Evolutionary conservation across 352 stramenopile genomes (phyloP), one percentile per base, ranked within the genome.

Genomic region (Elongisporangium anandrum): DNA sequence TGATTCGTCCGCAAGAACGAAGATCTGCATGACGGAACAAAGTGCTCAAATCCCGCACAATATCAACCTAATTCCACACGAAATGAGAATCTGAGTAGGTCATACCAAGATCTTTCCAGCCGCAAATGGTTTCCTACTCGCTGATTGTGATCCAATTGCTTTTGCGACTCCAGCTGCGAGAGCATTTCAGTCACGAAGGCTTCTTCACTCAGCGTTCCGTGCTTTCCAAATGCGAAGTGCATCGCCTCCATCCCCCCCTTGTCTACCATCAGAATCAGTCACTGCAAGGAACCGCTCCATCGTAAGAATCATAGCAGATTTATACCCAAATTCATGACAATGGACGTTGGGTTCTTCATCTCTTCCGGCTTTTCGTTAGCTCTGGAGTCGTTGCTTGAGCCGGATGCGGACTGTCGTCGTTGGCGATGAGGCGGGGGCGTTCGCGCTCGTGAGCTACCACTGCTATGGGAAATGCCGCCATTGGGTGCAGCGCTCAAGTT

Each of bases 161-260:
- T 41, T 13, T 70, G 34, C 5, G 63, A 57, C 1, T 76, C 54
- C 16, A 81, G 41, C 1, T 52, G 65, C 0, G 52, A 20, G 2
- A 86, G 54, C 71, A 81, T 75, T 53, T 76, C 64, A 0, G 59
- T 39, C 17, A 75, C 56, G 22, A 88, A 88, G 9, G 81, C 73
- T 19, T 79, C 70, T 57, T 86, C 71, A 21, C 60, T 59, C 23
- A 85, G 52, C 1, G 52, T 22, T 2, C 64, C 60, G n/a, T 60
- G 19, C 23, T 56, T 69, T n/a, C 79, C 54, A 50, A 86, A 86
- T 3, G 64, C 73, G 1, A 64, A 26, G 9, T 70, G 64, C 8
- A 88, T 66, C 16, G 38, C 50, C 47, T 68, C 50, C 63, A 85
- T 79, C 7, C 58, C 71, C 9, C 72, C 61, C 50, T 59, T 60